These are phyloP conservation scores for Annona cherimola DNA, from an alignment of 164 flowering plant species.

Conservation along the genomic window DNA sequence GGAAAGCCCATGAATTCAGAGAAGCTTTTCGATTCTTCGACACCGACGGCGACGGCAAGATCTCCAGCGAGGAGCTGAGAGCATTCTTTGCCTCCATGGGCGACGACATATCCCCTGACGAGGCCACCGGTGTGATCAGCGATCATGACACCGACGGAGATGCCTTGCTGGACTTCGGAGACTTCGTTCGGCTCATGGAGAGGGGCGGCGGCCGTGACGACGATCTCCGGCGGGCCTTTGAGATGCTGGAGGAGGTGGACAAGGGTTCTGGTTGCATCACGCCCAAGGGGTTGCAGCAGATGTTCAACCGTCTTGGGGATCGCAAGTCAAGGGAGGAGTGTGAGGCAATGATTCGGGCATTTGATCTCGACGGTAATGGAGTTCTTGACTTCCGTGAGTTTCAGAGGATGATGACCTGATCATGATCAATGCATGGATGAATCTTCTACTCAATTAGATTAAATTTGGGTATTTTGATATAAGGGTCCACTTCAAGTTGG, in stretches of 20 bases:
- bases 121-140: slow-evolving; percentile 37
- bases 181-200: slow-evolving; percentile 47
- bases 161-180: slow-evolving; percentile 44
- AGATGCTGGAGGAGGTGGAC: slow-evolving; percentile 72
- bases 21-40: slow-evolving; percentile 63
- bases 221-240: slow-evolving; percentile 60
- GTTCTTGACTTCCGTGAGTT: slow-evolving; percentile 72
- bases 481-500: neutral
- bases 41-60: slow-evolving; percentile 59
- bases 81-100: slow-evolving; percentile 53
- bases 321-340: slow-evolving; percentile 54
- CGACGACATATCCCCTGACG: slow-evolving; percentile 53
- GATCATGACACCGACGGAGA: slow-evolving; percentile 59
- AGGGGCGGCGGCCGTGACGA: slow-evolving; percentile 25
- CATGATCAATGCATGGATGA: neutral
- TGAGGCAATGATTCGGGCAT: slow-evolving; percentile 54
- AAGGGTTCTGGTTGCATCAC: slow-evolving; percentile 72
- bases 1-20: slow-evolving; percentile 28
- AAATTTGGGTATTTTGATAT: too few relatives aligned
- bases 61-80: slow-evolving; percentile 52
- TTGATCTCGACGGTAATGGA: slow-evolving; percentile 68
- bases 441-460: neutral
- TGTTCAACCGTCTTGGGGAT: slow-evolving; percentile 58
- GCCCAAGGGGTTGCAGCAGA: slow-evolving; percentile 57
- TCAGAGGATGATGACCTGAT: slow-evolving; percentile 57